Conservation (phyloP, 257 asterid species). For the Capsicum pubescens region DNA sequence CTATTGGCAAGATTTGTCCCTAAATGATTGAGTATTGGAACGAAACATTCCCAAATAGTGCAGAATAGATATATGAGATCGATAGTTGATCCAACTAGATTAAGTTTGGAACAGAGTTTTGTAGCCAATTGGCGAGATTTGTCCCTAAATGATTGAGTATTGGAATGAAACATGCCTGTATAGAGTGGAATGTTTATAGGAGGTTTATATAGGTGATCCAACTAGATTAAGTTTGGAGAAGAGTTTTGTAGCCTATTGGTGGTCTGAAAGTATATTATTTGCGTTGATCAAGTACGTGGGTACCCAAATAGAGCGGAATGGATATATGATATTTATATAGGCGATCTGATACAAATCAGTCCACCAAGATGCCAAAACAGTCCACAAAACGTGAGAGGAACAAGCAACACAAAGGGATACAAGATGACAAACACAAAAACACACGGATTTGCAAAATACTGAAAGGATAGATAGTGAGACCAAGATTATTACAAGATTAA, state of each 20-base stretch:
- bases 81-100: no score
- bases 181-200: background rate
- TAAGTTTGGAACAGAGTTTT: no score
- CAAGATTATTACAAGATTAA: no score
- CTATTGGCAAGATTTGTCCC: background rate
- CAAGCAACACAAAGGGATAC: no score
- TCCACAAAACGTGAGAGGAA: no score
- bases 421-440: no score
- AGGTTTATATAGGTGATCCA: background rate
- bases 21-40: background rate
- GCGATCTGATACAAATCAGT: no score
- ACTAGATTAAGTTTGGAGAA: background rate
- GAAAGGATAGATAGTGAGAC: no score
- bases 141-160: background rate
- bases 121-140: background rate
- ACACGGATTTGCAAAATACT: no score
- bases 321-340: no score
- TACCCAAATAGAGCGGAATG: background rate
- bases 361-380: no score
- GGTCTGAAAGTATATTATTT: background rate
- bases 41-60: background rate
- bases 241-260: background rate
- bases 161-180: background rate
- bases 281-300: background rate
- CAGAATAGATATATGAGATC: background rate